Percentiles rank a stretch among this genome's conserved stretches.
phyloP scores from a whole-genome alignment of 192 early-diverging fungal species.

The Backusella tuberculispora region DNA sequence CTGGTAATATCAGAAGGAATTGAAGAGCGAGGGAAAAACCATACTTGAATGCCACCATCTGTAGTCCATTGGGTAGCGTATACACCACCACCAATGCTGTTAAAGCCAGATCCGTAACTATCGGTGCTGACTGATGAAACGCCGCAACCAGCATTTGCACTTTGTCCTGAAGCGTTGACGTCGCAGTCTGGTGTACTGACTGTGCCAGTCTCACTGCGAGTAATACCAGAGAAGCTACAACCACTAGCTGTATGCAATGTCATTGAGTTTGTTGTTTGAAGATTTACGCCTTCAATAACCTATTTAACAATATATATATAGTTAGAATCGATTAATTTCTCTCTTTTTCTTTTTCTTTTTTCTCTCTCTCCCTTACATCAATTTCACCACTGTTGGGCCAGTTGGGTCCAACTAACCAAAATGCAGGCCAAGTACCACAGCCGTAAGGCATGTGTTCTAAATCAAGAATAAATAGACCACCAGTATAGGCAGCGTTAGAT shows the following conservation, averaged over 20 bases:
- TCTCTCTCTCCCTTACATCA: slow-evolving; percentile 13
- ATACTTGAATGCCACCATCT: slow-evolving; percentile 44
- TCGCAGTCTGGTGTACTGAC: background rate
- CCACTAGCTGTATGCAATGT: slow-evolving; percentile 42
- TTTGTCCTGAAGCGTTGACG: slow-evolving; percentile 7
- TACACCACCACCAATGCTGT: slow-evolving; percentile 45
- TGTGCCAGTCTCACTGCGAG: slow-evolving; percentile 14
- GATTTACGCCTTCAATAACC: slow-evolving; percentile 52
- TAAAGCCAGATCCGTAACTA: slow-evolving; percentile 43
- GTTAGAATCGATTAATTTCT: background rate
- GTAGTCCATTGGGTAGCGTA: slow-evolving; percentile 42
- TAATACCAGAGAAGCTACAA: slow-evolving; percentile 38
- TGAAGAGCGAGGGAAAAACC: slow-evolving; percentile 34
- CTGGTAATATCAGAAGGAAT: slow-evolving; percentile 45
- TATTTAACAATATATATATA: background rate
- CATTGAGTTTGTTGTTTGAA: slow-evolving; percentile 26
- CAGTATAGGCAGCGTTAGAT: slow-evolving; percentile 29
- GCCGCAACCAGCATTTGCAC: background rate
- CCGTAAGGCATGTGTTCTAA: slow-evolving; percentile 46
- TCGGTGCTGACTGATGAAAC: slow-evolving; percentile 1
- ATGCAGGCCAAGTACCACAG: slow-evolving; percentile 56
- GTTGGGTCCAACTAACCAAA: slow-evolving; percentile 49
- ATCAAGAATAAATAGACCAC: slow-evolving; percentile 38
- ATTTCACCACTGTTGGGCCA: slow-evolving; percentile 56
- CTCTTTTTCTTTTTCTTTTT: background rate